Evolutionary conservation across 2,329 filamentous ascomycete genomes (phyloP).

Genomic region (Arthrinium puccinioides): DNA sequence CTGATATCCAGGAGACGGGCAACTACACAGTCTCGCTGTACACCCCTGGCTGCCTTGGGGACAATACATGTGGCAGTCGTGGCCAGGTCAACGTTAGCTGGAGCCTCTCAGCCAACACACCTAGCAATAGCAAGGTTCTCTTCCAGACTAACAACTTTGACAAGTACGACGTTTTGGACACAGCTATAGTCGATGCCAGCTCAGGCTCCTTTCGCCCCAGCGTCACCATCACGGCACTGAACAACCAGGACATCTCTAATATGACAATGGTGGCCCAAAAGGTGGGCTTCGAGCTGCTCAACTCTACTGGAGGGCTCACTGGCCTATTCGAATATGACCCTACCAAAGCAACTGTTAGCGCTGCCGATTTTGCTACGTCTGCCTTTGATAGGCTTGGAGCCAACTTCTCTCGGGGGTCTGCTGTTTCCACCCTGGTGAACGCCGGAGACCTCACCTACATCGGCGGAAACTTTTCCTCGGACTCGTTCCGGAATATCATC

Average conservation of each 20-base stretch:
- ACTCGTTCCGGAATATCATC: constrained; percentile 67
- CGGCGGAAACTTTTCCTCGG: constrained; percentile 75
- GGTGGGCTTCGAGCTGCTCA: constrained; percentile 68
- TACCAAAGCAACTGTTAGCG: constrained; percentile 46
- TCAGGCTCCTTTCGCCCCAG: constrained; percentile 68
- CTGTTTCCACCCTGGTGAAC: constrained; percentile 61
- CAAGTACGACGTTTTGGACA: constrained; percentile 92
- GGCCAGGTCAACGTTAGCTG: constrained; percentile 79
- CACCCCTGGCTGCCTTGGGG: constrained; percentile 82
- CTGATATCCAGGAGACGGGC: constrained; percentile 80
- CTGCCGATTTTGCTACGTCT: constrained; percentile 60
- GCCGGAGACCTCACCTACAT: constrained; percentile 62
- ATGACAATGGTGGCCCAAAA: constrained; percentile 85
- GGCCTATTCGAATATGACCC: constrained; percentile 87
- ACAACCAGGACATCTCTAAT: constrained; percentile 51
- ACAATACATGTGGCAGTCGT: constrained; percentile 67
- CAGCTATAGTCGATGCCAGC: constrained; percentile 72
- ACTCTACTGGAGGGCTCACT: constrained; percentile 74
- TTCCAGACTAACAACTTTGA: constrained; percentile 94
- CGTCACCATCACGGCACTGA: constrained; percentile 67
- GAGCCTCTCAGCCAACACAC: constrained; percentile 48
- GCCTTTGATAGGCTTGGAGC: constrained; percentile 70
- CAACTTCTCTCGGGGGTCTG: constrained; percentile 59
- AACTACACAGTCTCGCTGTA: constrained; percentile 89
- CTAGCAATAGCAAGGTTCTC: constrained; percentile 46